These are phyloP conservation scores for Orbilia brochopaga DNA, from an alignment of 2,329 filamentous ascomycete species.

Conservation along the genomic window DNA sequence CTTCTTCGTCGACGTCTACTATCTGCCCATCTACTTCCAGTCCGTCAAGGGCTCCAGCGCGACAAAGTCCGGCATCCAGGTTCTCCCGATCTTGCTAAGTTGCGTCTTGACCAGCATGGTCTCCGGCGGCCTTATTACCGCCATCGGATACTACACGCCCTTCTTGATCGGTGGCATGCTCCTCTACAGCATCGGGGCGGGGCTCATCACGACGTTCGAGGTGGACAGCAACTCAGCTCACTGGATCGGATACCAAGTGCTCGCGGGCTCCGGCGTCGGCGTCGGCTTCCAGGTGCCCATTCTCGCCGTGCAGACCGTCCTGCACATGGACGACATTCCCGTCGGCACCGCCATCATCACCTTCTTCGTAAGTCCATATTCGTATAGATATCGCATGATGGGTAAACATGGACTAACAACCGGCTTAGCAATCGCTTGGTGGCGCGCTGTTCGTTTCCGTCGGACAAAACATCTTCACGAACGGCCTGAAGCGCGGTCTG, in stretches of 20 bases:
- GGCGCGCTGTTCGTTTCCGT: conserved; percentile 68
- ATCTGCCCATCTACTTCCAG: conserved; percentile 64
- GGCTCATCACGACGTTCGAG: conserved; percentile 63
- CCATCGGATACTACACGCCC: conserved; percentile 67
- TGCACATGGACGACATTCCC: conserved; percentile 64
- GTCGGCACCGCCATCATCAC: conserved; percentile 65
- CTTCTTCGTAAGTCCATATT: conserved; percentile 63
- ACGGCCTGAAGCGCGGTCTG: conserved; percentile 57
- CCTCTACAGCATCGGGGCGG: conserved; percentile 63
- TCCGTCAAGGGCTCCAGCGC: conserved; percentile 64
- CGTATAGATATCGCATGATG: conserved; percentile 60
- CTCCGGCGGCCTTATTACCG: conserved; percentile 62
- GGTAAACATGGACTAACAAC: too few species aligned
- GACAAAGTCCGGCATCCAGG: conserved; percentile 64
- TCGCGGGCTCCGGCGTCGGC: conserved; percentile 66
- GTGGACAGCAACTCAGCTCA: conserved; percentile 59
- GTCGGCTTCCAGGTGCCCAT: conserved; percentile 66
- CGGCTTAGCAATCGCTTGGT: conserved; percentile 60
- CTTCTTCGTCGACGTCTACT: conserved; percentile 66
- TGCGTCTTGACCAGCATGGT: conserved; percentile 62
- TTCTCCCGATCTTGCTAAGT: conserved; percentile 64
- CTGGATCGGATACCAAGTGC: conserved; percentile 59
- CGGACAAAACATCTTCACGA: conserved; percentile 64
- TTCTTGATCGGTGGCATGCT: conserved; percentile 64
- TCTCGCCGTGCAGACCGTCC: conserved; percentile 66